phyloP scores from a whole-genome alignment of 176 grass and related monocot genomes.

The Carex kokanica region DNA sequence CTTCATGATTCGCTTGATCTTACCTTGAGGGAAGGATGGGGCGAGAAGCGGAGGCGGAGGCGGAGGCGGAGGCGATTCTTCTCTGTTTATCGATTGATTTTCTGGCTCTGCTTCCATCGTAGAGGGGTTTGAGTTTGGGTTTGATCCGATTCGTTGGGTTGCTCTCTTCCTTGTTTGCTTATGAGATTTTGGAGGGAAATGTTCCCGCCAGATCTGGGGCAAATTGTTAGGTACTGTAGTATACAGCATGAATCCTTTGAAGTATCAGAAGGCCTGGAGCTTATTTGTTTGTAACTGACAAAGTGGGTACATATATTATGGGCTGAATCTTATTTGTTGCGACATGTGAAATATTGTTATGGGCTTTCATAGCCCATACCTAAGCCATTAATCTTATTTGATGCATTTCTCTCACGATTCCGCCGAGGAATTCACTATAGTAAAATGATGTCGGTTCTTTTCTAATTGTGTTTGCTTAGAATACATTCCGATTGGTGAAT shows the following conservation, averaged over 20 bases:
- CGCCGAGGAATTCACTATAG: no score
- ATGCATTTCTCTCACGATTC: no score
- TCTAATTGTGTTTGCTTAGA: no score
- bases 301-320: background rate
- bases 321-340: background rate
- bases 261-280: background rate
- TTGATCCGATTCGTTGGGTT: slow-evolving; percentile 2
- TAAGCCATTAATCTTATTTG: no score
- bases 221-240: background rate
- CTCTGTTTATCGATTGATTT: background rate
- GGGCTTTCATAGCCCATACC: no score
- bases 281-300: background rate
- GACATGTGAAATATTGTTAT: no score
- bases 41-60: background rate
- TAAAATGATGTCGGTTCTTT: no score
- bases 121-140: background rate
- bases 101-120: slow-evolving; percentile 7
- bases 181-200: slow-evolving; percentile 24
- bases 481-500: no score
- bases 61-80: background rate
- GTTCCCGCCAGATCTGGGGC: slow-evolving; percentile 6
- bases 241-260: no score
- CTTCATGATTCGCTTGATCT: slow-evolving; percentile 80
- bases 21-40: slow-evolving; percentile 53
- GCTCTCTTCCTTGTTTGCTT: background rate